Evolutionary conservation across 768 basidiomycete species (phyloP), one percentile per base, ranked within the genome.

Genomic region (Tephrocybe sp.): DNA sequence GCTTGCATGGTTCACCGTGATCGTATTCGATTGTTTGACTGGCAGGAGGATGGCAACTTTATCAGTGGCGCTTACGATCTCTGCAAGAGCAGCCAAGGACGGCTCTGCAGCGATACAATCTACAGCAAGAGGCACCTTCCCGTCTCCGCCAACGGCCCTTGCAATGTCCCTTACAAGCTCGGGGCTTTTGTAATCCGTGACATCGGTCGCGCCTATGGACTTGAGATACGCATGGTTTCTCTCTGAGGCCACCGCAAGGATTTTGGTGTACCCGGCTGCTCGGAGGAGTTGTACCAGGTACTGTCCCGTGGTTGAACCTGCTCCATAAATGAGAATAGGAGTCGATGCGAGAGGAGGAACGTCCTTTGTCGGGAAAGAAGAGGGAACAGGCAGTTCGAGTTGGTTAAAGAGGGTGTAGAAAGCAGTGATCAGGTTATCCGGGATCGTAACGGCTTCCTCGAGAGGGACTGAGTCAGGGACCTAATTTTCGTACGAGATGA

Each of bases 41-140:
- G 79, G 78, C 38, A 77, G 48, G 18, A 80, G 60, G 15, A 77
- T 46, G 1, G 77, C 78, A 3, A 77, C 63, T 26, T 58, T 71
- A 28, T 71, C 75, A 16, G 53, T 49, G 4, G 72, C 59, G 39
- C 64, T 64, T 21, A 77, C 61, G 5, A 77, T 57, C 25, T 70
- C 61, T 2, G 70, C 62, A 15, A 81, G 60, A 12, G 60, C 59
- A 3, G 54, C 62, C 45, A 80, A 39, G 0, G 73, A 75, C 4
- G 48, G 44, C 32, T 66, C 60, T 0, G 73, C 56, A 16, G 63
- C 54, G 31, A 74, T 64, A 39, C 64, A 59, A 44, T 74, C 71
- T 13, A 74, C 32, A 5, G 57, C 70, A 22, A 67, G 47, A 16
- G 49, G 44, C 5, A 71, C 55, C 44, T 62, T 60, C 9, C 53